Evolutionary conservation across 2,329 filamentous ascomycete species (phyloP).

Genomic region (Cladosporium austrohemisphaericum): DNA sequence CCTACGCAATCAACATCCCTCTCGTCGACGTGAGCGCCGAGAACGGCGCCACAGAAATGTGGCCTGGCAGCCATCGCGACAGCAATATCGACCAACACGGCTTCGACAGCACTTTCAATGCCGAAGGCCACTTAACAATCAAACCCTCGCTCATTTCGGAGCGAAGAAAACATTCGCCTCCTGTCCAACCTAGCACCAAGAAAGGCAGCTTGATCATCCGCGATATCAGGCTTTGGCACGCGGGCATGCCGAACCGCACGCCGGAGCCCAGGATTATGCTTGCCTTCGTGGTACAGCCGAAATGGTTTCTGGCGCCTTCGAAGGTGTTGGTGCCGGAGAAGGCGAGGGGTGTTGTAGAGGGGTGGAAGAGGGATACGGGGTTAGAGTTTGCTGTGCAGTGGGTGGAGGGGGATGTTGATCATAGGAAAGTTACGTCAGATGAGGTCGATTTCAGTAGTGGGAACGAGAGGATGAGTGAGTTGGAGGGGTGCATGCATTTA

Average conservation of each 20-base stretch:
- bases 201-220: conserved; percentile 57
- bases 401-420: conserved; percentile 24
- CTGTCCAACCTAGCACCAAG: conserved; percentile 49
- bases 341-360: conserved; percentile 17
- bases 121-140: conserved; percentile 51
- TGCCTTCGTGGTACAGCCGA: conserved; percentile 50
- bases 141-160: conserved; percentile 23
- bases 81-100: conserved; percentile 42
- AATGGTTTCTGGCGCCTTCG: conserved; percentile 31
- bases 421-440: conserved; percentile 20
- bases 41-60: conserved; percentile 58
- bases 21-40: conserved; percentile 49
- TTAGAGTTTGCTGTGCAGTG: conserved; percentile 19
- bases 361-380: conserved; percentile 21
- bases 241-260: conserved; percentile 58
- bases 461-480: conserved; percentile 18
- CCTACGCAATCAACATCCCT: conserved; percentile 53
- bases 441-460: conserved; percentile 22
- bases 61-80: conserved; percentile 53
- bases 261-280: conserved; percentile 33
- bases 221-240: conserved; percentile 61
- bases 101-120: conserved; percentile 48
- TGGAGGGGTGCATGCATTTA: conserved; percentile 21
- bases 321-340: conserved; percentile 21
- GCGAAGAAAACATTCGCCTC: conserved; percentile 37